phyloP scores from a whole-genome alignment of 768 basidiomycete species.

The Boletus eberwhitei region DNA sequence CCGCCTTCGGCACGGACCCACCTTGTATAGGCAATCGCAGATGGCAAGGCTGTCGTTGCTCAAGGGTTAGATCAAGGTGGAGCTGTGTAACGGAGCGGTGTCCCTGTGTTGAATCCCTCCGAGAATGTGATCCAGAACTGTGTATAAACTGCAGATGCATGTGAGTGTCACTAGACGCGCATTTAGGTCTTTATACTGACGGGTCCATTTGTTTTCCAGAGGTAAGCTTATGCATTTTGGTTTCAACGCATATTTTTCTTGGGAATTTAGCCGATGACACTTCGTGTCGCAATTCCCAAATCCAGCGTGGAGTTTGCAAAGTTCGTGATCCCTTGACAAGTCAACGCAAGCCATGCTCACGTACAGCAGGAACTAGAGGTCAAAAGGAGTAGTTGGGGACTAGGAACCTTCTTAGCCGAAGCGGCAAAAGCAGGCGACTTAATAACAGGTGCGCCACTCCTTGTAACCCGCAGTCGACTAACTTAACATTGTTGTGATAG shows the following conservation, averaged over 20 bases:
- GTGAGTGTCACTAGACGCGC: conserved; percentile 31
- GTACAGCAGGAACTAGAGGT: conserved; percentile 39
- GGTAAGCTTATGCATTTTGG: conserved; percentile 17
- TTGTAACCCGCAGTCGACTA: neutral
- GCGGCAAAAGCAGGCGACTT: conserved; percentile 42
- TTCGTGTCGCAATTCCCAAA: conserved; percentile 45
- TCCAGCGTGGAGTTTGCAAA: conserved; percentile 46
- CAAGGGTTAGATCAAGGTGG: conserved; percentile 18
- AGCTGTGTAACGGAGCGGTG: conserved; percentile 45
- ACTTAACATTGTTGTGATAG: conserved; percentile 31
- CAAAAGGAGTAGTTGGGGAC: conserved; percentile 44
- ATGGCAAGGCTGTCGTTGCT: conserved; percentile 57
- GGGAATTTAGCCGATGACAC: conserved; percentile 27
- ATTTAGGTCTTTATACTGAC: neutral
- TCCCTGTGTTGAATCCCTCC: conserved; percentile 44
- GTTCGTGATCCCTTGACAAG: conserved; percentile 25
- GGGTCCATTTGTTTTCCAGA: conserved; percentile 8
- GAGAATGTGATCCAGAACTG: conserved; percentile 70
- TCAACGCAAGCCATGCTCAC: conserved; percentile 3
- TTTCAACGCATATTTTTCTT: neutral
- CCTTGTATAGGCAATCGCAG: conserved; percentile 45
- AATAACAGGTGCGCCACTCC: conserved; percentile 37
- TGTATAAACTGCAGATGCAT: conserved; percentile 51
- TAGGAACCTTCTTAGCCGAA: conserved; percentile 54
- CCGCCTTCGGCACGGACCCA: neutral